phyloP scores from a whole-genome alignment of 805 yeast species.

The Komagataella pastoris region DNA sequence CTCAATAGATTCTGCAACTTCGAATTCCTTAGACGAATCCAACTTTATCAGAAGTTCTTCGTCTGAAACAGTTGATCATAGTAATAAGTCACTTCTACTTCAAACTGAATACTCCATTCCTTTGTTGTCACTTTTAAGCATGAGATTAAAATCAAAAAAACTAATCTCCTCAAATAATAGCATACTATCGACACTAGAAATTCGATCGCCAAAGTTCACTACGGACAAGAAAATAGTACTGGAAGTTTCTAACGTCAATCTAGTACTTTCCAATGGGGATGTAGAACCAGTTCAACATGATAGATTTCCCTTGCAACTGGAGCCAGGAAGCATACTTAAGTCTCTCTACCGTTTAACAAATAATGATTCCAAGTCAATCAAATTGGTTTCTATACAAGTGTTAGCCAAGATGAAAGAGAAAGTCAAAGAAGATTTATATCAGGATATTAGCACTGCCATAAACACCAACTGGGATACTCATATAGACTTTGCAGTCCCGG shows the following conservation, averaged over 20 bases:
- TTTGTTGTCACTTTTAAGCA: conserved; percentile 2
- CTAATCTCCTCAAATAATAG: not conserved
- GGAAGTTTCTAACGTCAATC: not conserved
- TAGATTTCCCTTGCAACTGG: conserved; percentile 16
- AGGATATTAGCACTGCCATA: conserved; percentile 2
- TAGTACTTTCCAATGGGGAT: conserved; percentile 1
- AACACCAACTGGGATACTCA: not conserved
- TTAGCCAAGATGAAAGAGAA: not conserved
- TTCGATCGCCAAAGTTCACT: conserved; percentile 1
- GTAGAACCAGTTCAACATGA: not conserved
- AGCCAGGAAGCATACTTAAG: conserved; percentile 7
- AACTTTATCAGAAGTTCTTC: not conserved
- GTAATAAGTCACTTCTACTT: not conserved
- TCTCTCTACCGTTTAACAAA: conserved; percentile 14
- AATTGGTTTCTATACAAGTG: not conserved
- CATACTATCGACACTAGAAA: conserved; percentile 3
- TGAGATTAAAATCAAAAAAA: conserved; percentile 4
- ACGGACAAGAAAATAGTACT: not conserved
- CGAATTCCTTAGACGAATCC: not conserved
- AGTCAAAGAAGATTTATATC: not conserved
- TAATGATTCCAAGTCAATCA: conserved; percentile 9
- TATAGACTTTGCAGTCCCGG: conserved; percentile 17
- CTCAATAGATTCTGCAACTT: not conserved
- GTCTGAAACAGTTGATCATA: not conserved
- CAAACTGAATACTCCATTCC: not conserved